Evolutionary conservation across 768 basidiomycete species (phyloP).

Genomic region (Gloeopeniophorella convolvens): DNA sequence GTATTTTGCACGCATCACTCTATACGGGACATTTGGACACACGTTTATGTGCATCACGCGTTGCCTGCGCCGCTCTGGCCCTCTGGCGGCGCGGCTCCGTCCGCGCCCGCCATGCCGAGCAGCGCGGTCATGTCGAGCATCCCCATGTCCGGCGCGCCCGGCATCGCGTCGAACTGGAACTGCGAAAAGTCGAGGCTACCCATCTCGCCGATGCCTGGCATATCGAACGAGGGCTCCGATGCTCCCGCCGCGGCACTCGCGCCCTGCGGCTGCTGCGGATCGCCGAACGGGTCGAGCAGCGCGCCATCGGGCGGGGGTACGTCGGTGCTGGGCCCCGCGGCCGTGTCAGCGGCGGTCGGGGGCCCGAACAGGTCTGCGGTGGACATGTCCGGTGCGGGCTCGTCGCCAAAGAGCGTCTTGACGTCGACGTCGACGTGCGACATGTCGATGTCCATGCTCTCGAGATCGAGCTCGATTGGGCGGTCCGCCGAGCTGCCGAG

Average conservation of each 20-base stretch:
- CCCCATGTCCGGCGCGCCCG: slow-evolving; percentile 35
- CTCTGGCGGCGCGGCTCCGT: slow-evolving; percentile 2
- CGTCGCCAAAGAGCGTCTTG: slow-evolving; percentile 44
- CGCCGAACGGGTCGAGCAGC: slow-evolving; percentile 14
- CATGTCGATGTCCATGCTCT: slow-evolving; percentile 61
- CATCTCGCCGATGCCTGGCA: slow-evolving; percentile 28
- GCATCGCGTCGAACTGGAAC: slow-evolving; percentile 10
- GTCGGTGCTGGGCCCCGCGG: neutral
- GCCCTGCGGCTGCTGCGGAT: slow-evolving; percentile 1
- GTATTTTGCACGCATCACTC: neutral
- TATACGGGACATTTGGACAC: neutral
- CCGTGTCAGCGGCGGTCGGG: slow-evolving; percentile 5
- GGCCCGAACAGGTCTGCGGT: slow-evolving; percentile 23
- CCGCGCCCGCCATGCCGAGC: slow-evolving; percentile 5
- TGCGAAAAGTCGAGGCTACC: slow-evolving; percentile 1
- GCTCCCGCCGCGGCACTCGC: too few relatives aligned
- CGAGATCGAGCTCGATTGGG: slow-evolving; percentile 75
- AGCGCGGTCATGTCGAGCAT: slow-evolving; percentile 9
- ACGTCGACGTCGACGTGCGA: slow-evolving; percentile 28
- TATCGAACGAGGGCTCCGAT: slow-evolving; percentile 37
- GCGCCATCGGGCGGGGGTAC: slow-evolving; percentile 23
- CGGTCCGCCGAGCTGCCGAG: slow-evolving; percentile 68
- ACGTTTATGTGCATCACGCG: neutral
- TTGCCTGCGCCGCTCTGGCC: slow-evolving; percentile 8
- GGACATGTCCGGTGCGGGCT: slow-evolving; percentile 24